Percentiles rank a stretch among this genome's conserved stretches.
These are phyloP conservation scores for Blepharisma stoltei DNA, from an alignment of 73 alveolate species.

Conservation along the genomic window DNA sequence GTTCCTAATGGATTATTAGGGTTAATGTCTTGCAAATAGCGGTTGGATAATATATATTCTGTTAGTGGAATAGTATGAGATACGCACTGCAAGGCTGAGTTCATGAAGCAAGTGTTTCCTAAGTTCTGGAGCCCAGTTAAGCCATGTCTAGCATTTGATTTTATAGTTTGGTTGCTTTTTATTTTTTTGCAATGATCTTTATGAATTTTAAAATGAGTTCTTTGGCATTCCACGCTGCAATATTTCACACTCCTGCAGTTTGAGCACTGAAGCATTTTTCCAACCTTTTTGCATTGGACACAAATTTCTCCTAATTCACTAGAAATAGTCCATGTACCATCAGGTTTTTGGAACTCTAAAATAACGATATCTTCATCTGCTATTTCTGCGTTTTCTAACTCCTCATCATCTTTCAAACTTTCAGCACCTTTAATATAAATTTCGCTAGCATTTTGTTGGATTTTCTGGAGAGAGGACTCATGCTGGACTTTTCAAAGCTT, in stretches of 20 bases:
- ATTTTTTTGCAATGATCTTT: constrained; percentile 57
- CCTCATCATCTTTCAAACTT: neutral
- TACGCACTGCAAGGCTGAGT: constrained; percentile 90
- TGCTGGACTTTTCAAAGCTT: neutral
- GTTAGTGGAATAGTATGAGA: constrained; percentile 82
- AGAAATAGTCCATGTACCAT: constrained; percentile 52
- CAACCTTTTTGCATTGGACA: constrained; percentile 51
- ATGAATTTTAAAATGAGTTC: constrained; percentile 62
- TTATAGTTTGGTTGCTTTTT: constrained; percentile 35
- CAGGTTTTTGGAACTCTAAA: constrained; percentile 34
- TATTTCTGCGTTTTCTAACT: constrained; percentile 35
- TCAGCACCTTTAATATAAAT: neutral
- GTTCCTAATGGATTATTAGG: constrained; percentile 89
- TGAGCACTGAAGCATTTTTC: constrained; percentile 43
- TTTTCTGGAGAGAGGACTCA: neutral
- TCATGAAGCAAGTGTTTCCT: constrained; percentile 97
- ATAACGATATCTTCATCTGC: constrained; percentile 30
- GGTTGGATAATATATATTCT: constrained; percentile 68
- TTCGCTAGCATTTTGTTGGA: neutral
- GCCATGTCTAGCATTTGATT: constrained; percentile 64
- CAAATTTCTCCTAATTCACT: constrained; percentile 53
- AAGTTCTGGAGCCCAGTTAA: constrained; percentile 88
- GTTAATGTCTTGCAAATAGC: constrained; percentile 74
- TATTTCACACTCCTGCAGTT: constrained; percentile 63
- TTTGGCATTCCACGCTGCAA: constrained; percentile 63